Evolutionary conservation across 192 early-diverging fungal species (phyloP).

Genomic region (Lobosporangium transversale): DNA sequence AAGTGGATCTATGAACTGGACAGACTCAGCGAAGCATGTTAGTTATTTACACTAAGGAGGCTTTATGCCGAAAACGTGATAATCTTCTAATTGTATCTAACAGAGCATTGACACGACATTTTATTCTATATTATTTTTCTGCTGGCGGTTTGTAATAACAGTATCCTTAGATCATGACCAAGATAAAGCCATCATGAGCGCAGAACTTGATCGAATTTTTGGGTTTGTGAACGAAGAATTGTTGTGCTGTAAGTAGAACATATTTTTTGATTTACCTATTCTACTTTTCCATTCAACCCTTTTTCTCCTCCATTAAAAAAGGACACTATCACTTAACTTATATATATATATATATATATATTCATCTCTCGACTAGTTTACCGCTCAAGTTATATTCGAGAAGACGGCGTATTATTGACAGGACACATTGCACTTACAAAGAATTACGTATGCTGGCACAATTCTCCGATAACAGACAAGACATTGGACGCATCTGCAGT

Average conservation of each 20-base stretch:
- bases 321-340: too few species aligned
- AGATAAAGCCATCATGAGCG: slow-evolving; percentile 46
- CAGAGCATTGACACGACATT: too few species aligned
- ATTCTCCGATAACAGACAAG: slow-evolving; percentile 37
- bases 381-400: slow-evolving; percentile 30
- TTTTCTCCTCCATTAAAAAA: too few species aligned
- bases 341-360: too few species aligned
- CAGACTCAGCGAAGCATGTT: slow-evolving; percentile 50
- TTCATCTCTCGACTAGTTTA: too few species aligned
- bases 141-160: too few species aligned
- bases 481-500: neutral
- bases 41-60: too few species aligned
- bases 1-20: slow-evolving; percentile 41
- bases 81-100: too few species aligned
- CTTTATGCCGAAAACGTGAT: too few species aligned
- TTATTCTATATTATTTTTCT: neutral
- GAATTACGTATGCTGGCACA: slow-evolving; percentile 50
- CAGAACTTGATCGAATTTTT: slow-evolving; percentile 33
- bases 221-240: slow-evolving; percentile 36
- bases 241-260: slow-evolving; percentile 23
- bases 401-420: slow-evolving; percentile 12
- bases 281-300: too few species aligned
- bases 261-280: too few species aligned
- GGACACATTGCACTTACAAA: slow-evolving; percentile 41
- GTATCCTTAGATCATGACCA: slow-evolving; percentile 53